Percentiles rank a stretch among this genome's conserved stretches.
These are phyloP conservation scores for Capronia epimyces DNA, from an alignment of 2,329 filamentous ascomycete species.

Conservation along the genomic window DNA sequence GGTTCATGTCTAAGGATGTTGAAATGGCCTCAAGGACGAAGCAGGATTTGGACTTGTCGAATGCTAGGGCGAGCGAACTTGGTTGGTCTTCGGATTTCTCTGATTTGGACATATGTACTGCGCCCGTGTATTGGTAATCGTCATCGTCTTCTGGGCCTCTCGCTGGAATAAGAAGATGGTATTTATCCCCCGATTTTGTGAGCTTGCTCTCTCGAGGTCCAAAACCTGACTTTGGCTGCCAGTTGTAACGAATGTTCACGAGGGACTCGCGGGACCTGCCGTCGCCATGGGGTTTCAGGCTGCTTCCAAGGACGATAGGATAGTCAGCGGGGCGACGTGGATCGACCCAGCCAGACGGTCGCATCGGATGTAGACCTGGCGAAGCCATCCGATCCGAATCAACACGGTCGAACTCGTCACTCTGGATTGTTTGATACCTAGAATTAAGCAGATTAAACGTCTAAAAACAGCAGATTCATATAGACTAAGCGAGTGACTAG, in stretches of 20 bases:
- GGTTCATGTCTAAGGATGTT: slow-evolving; percentile 82
- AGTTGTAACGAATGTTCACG: slow-evolving; percentile 44
- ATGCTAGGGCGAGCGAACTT: slow-evolving; percentile 55
- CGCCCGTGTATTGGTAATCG: slow-evolving; percentile 14
- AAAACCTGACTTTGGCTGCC: slow-evolving; percentile 39
- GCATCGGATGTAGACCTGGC: slow-evolving; percentile 18
- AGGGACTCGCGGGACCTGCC: slow-evolving; percentile 29
- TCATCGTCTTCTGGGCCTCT: slow-evolving; percentile 6
- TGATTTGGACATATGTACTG: neutral
- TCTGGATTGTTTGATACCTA: neutral
- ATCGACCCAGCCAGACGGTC: slow-evolving; percentile 16
- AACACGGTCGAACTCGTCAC: neutral
- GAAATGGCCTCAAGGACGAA: slow-evolving; percentile 79
- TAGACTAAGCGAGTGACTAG: neutral
- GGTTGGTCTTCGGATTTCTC: slow-evolving; percentile 28
- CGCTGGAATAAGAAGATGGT: slow-evolving; percentile 15
- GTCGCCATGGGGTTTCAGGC: slow-evolving; percentile 34
- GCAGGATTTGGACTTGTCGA: slow-evolving; percentile 66
- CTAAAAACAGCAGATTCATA: neutral
- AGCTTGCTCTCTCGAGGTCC: slow-evolving; percentile 17
- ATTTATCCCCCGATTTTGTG: slow-evolving; percentile 15
- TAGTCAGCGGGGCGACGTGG: slow-evolving; percentile 38
- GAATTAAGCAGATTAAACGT: neutral
- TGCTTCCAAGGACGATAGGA: slow-evolving; percentile 43
- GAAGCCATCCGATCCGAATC: slow-evolving; percentile 16